Conservation (phyloP, 768 basidiomycete genomes). For the Sporobolomyces phaffii region DNA sequence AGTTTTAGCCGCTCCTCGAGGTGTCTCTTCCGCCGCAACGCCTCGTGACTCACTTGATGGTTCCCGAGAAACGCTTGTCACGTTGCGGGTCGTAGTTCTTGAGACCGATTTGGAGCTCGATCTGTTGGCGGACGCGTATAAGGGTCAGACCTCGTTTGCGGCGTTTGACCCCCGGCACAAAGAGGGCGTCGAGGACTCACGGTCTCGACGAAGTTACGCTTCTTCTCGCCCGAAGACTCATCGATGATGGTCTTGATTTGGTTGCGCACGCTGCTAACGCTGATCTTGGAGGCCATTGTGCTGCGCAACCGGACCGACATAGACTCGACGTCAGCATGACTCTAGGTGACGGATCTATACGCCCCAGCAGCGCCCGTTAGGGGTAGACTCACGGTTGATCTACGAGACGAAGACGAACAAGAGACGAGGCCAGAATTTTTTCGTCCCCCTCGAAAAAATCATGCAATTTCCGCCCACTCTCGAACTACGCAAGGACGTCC, state of each 20-base stretch:
- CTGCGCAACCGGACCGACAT: not conserved
- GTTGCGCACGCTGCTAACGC: slow-evolving; percentile 99
- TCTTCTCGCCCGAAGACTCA: slow-evolving; percentile 77
- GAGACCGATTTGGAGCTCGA: slow-evolving; percentile 86
- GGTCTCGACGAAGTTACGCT: slow-evolving; percentile 88
- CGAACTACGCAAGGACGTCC: too few relatives aligned
- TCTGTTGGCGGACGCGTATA: not conserved
- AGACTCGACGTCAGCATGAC: too few relatives aligned
- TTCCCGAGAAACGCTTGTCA: slow-evolving; percentile 99
- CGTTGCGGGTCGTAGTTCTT: slow-evolving; percentile 99
- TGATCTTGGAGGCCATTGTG: slow-evolving; percentile 59
- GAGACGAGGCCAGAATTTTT: not conserved
- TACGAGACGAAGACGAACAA: not conserved
- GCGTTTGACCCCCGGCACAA: too few relatives aligned
- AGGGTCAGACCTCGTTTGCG: too few relatives aligned
- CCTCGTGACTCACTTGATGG: slow-evolving; percentile 69
- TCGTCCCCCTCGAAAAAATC: too few relatives aligned
- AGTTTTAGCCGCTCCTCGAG: too few relatives aligned
- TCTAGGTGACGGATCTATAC: too few relatives aligned
- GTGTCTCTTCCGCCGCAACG: too few relatives aligned
- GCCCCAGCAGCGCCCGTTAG: not conserved
- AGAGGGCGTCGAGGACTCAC: slow-evolving; percentile 47
- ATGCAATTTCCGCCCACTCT: too few relatives aligned
- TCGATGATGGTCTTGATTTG: slow-evolving; percentile 86
- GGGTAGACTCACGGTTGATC: slow-evolving; percentile 6